These are phyloP conservation scores for Epicoccum sorghinum DNA, from an alignment of 2,329 filamentous ascomycete species.

Conservation along the genomic window DNA sequence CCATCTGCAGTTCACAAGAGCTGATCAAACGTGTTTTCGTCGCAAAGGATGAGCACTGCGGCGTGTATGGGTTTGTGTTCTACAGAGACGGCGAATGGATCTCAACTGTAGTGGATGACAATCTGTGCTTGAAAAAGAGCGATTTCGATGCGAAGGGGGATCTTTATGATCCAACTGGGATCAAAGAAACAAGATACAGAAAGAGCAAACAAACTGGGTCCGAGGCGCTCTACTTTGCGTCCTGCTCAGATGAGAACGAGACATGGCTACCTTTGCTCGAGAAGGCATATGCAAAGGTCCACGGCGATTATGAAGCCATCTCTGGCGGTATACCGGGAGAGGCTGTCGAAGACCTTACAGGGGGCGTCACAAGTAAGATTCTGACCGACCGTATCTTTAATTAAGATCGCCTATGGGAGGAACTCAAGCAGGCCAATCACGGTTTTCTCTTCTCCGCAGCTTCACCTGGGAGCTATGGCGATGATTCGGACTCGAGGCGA, in stretches of 20 bases:
- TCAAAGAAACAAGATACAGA: conserved; percentile 67
- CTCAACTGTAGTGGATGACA: conserved; percentile 88
- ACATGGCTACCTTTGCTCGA: conserved; percentile 82
- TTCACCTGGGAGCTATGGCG: conserved; percentile 60
- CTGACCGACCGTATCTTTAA: conserved; percentile 73
- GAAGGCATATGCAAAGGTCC: conserved; percentile 84
- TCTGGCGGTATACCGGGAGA: conserved; percentile 69
- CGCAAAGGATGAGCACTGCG: conserved; percentile 71
- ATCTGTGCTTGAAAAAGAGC: conserved; percentile 77
- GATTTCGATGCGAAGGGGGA: conserved; percentile 76
- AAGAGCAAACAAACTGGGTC: conserved; percentile 75
- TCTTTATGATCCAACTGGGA: conserved; percentile 65
- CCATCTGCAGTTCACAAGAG: conserved; percentile 72
- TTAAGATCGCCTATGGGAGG: conserved; percentile 82
- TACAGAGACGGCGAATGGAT: conserved; percentile 73
- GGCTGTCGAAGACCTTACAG: conserved; percentile 63
- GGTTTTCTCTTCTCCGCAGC: conserved; percentile 75
- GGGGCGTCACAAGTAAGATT: conserved; percentile 72
- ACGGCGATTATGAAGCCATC: conserved; percentile 78
- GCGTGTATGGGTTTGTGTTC: conserved; percentile 87
- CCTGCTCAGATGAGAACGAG: conserved; percentile 75
- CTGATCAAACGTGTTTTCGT: conserved; percentile 78
- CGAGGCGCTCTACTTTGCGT: conserved; percentile 77
- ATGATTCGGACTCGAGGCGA: conserved; percentile 62
- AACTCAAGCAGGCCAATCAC: conserved; percentile 74